Evolutionary conservation across 768 basidiomycete species (phyloP), one percentile per base, ranked within the genome.

Genomic region (Cystobasidiopsis lactophilus): DNA sequence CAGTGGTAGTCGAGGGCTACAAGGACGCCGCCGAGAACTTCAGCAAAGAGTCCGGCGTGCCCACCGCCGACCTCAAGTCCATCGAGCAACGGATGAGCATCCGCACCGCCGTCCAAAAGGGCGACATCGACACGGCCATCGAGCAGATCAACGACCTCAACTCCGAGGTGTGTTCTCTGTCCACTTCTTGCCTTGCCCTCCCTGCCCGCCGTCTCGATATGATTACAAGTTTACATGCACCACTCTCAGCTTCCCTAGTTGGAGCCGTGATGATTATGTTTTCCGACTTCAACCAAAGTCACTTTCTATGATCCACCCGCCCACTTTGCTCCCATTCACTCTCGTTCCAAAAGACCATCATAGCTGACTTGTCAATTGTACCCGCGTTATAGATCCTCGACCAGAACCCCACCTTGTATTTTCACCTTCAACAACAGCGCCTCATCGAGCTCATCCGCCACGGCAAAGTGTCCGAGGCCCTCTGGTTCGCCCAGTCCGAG

Each of bases 21-120:
- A 86, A 88, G 65, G 78, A 82, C 13, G 86, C 93, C 0, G 93
- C 93, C 1, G 81, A 93, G 62, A 82, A 89, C 66, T 95, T 98
- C 63, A 80, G 84, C 55, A 75, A 77, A 44, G 93, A 98, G 64
- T 81, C 91, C 19, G 75, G 77, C 41, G 71, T 93, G 47, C 57
- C 58, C 14, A 13, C 46, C 19, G 2, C 44, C 66, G 69, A 2
- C 75, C 80, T 86, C 63, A 82, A 85, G 52, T 83, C 79, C 59
- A 93, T 95, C 58, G 82, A 89, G 67, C 85, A 81, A 59, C 72
- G 93, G 30, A 88, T 91, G 82, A 77, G 79, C 57, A 95, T 98
- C 49, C 78, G 88, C 16, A 82, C 91, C 63, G 88, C 89, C 1
- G 70, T 96, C 31, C 85, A 95, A 63, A 77, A 84, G 33, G 93